Base-by-base conservation (phyloP, 352 stramenopile species). In the Plasmopara halstedii region DNA sequence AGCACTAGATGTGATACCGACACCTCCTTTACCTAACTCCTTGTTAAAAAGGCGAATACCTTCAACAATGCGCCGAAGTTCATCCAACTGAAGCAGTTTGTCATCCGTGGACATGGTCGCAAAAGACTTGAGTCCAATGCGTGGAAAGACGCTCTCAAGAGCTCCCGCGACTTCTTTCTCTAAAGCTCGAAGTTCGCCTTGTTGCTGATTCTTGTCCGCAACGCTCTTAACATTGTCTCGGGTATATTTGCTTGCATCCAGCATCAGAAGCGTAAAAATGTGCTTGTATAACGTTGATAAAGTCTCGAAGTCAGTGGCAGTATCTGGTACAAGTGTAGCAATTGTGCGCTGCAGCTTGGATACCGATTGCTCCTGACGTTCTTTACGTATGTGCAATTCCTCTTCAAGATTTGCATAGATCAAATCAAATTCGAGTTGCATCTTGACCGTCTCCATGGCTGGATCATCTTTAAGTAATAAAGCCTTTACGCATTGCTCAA, bases 21-120 rank as follows among this genome's bases (percentile, higher is more conserved):
- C 74, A 25, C 84, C 88, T 20, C 84, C 85, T 52, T 95, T 95
- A 25, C 86, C 85, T 18, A 90, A 47, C 46, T 93, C 74, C 23
- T 86, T 86, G 63, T 97, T 97, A 59, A 96, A 97, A 18, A 97
- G 50, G 1, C 91, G 87, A 47, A 97, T 97, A 11, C 91, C 88
- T 13, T 92, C 67, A 11, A 97, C 88, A 50, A 98, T 97, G 15
- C 70, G 78, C 46, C 85, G 73, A 38, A 98, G 70, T 58, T 97
- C 88, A 14, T 95, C 72, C 5, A 97, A 59, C 42, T 97, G 90
- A 26, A 84, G 78, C 10, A 74, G 71, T 51, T 97, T 97, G 49
- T 97, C 88, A n/a, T 97, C 86, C 0, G 62, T 22, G 1, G 62
- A 66, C 63, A 97, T 88, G 10, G 67, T 77, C n/a, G 96, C 76